Percentiles rank a stretch among this genome's conserved stretches.
Conservation (phyloP, 305 asterid genomes). For the Fraxinus latifolia region DNA sequence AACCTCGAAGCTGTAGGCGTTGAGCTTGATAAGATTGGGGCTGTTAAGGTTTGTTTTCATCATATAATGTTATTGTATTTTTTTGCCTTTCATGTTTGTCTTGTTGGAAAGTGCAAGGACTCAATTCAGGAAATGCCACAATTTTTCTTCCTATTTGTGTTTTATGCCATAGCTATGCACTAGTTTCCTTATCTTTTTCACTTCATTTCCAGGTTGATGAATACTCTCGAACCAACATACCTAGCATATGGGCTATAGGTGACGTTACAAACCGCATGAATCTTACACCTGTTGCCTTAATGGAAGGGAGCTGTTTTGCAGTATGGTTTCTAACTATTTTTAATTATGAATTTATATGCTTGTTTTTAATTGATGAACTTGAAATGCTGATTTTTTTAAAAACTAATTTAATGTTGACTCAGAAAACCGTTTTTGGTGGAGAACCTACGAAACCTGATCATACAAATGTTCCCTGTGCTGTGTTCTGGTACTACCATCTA, state of each 20-base stretch:
- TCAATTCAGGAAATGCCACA: neutral
- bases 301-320: conserved; percentile 91
- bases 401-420: conserved; percentile 26
- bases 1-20: conserved; percentile 86
- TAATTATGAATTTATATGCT: conserved; percentile 1
- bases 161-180: neutral
- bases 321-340: conserved; percentile 42
- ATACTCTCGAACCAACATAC: conserved; percentile 76
- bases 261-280: conserved; percentile 92
- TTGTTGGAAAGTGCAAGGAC: neutral
- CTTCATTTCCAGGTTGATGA: conserved; percentile 61
- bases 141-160: conserved; percentile 9
- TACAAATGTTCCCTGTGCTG: conserved; percentile 73
- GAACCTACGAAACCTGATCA: conserved; percentile 76
- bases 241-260: conserved; percentile 98
- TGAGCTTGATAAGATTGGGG: conserved; percentile 69
- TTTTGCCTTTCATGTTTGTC: neutral
- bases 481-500: conserved; percentile 66
- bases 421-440: conserved; percentile 96
- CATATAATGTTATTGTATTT: neutral
- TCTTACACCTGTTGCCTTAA: conserved; percentile 98
- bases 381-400: neutral
- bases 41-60: conserved; percentile 60
- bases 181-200: neutral
- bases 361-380: neutral